Percentiles rank a stretch among this genome's conserved stretches.
These are phyloP conservation scores for Sporothrix luriei DNA, from an alignment of 2,329 filamentous ascomycete genomes.

Conservation along the genomic window DNA sequence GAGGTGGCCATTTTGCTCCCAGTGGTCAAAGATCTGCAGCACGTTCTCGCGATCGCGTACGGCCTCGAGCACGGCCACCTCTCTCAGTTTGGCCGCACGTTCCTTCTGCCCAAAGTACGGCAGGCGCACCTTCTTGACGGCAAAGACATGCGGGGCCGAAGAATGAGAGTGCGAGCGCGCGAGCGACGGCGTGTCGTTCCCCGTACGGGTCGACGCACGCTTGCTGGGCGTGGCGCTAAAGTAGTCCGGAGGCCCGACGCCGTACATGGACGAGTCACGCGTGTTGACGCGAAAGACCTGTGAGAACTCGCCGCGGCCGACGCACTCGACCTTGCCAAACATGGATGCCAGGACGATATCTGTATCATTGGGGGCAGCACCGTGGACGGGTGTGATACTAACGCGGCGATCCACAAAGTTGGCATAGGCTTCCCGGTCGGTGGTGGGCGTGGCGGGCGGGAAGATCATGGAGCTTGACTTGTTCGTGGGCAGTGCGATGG, in stretches of 20 bases:
- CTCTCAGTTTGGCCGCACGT: slow-evolving; percentile 78
- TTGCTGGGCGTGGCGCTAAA: slow-evolving; percentile 37
- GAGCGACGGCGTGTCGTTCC: background rate
- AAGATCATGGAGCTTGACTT: slow-evolving; percentile 42
- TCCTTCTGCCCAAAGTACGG: slow-evolving; percentile 77
- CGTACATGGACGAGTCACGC: slow-evolving; percentile 35
- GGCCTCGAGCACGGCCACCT: slow-evolving; percentile 77
- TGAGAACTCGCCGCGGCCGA: slow-evolving; percentile 91
- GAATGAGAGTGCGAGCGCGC: slow-evolving; percentile 45
- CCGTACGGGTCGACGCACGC: slow-evolving; percentile 5
- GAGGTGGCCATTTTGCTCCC: slow-evolving; percentile 81
- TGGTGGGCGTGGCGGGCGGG: slow-evolving; percentile 81
- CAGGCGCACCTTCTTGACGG: slow-evolving; percentile 89
- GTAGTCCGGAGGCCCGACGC: slow-evolving; percentile 44
- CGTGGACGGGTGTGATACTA: slow-evolving; percentile 70
- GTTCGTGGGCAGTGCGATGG: slow-evolving; percentile 41
- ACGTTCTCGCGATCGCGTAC: slow-evolving; percentile 82
- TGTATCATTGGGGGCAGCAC: slow-evolving; percentile 69
- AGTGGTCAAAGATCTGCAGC: slow-evolving; percentile 78
- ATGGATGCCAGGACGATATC: slow-evolving; percentile 73
- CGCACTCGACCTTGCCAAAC: slow-evolving; percentile 78
- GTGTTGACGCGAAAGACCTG: slow-evolving; percentile 79
- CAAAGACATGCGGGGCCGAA: slow-evolving; percentile 68
- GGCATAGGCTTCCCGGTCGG: slow-evolving; percentile 55
- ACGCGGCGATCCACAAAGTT: slow-evolving; percentile 59